Evolutionary conservation across 352 stramenopile species (phyloP).

Genomic region (Blastocystis sp.): DNA sequence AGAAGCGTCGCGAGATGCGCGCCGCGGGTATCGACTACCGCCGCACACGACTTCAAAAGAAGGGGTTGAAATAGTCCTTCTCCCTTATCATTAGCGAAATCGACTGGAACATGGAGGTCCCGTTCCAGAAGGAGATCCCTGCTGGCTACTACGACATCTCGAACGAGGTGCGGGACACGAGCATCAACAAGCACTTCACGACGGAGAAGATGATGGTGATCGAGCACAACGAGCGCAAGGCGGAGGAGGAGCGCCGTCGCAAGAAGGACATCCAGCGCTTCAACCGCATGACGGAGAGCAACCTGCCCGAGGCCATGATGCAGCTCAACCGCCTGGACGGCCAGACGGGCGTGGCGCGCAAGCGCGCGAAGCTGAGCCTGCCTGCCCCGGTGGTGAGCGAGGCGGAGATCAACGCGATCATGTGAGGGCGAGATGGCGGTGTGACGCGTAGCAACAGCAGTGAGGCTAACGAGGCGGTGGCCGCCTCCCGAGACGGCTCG

Average conservation of each 20-base stretch:
- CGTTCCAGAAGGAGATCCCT: slow-evolving; percentile 92
- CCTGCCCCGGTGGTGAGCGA: slow-evolving; percentile 90
- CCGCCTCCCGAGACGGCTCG: slow-evolving; percentile 74
- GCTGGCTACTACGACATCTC: slow-evolving; percentile 91
- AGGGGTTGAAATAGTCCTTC: slow-evolving; percentile 1
- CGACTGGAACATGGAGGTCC: slow-evolving; percentile 95
- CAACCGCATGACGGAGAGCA: slow-evolving; percentile 87
- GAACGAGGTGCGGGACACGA: slow-evolving; percentile 79
- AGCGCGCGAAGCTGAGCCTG: slow-evolving; percentile 83
- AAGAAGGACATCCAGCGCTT: slow-evolving; percentile 84
- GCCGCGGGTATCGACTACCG: slow-evolving; percentile 83
- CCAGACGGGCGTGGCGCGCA: slow-evolving; percentile 79
- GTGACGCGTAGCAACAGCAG: slow-evolving; percentile 73
- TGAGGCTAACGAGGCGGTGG: slow-evolving; percentile 45
- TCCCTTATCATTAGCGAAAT: slow-evolving; percentile 80
- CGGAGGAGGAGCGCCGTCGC: slow-evolving; percentile 78
- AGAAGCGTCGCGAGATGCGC: slow-evolving; percentile 96
- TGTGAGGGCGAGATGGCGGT: slow-evolving; percentile 79
- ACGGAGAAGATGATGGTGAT: slow-evolving; percentile 63
- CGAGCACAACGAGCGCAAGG: slow-evolving; percentile 71
- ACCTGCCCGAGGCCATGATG: slow-evolving; percentile 88
- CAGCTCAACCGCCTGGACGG: slow-evolving; percentile 89
- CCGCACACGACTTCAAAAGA: slow-evolving; percentile 73
- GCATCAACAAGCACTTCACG: slow-evolving; percentile 77
- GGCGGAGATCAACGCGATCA: slow-evolving; percentile 87